A percentile compares a stretch with the other conserved stretches of the same genome.
Evolutionary conservation across 2,329 filamentous ascomycete species (phyloP).

Genomic region (Tolypocladium cylindrosporum): DNA sequence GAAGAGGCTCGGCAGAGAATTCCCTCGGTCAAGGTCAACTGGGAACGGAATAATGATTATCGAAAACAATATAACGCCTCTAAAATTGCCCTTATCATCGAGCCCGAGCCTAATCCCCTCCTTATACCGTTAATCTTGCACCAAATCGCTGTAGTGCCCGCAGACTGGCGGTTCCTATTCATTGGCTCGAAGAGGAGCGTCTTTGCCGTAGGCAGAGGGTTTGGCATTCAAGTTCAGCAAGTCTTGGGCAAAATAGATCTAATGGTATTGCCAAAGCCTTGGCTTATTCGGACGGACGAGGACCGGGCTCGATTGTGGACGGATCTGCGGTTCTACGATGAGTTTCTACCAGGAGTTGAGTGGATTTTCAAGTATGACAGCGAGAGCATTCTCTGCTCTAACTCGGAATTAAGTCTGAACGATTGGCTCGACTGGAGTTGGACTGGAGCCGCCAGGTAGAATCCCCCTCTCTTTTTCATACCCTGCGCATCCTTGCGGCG

Average conservation of each 20-base stretch:
- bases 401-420: constrained; percentile 37
- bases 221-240: constrained; percentile 37
- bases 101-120: constrained; percentile 35
- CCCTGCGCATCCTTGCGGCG: constrained; percentile 11
- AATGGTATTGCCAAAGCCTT: constrained; percentile 35
- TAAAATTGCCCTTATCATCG: constrained; percentile 42
- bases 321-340: constrained; percentile 40
- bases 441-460: constrained; percentile 40
- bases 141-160: constrained; percentile 40
- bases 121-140: constrained; percentile 40
- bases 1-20: constrained; percentile 23
- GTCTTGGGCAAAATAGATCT: constrained; percentile 41
- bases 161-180: constrained; percentile 45
- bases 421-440: constrained; percentile 44
- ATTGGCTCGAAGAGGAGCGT: constrained; percentile 39
- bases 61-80: constrained; percentile 32
- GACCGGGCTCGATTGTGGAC: constrained; percentile 39
- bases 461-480: neutral
- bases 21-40: constrained; percentile 26
- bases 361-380: constrained; percentile 45
- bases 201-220: constrained; percentile 31
- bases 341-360: constrained; percentile 38
- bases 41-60: constrained; percentile 20
- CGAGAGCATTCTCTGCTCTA: constrained; percentile 46
- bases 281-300: constrained; percentile 36